phyloP scores from a whole-genome alignment of 352 stramenopile species.

The Elongisporangium undulatum region DNA sequence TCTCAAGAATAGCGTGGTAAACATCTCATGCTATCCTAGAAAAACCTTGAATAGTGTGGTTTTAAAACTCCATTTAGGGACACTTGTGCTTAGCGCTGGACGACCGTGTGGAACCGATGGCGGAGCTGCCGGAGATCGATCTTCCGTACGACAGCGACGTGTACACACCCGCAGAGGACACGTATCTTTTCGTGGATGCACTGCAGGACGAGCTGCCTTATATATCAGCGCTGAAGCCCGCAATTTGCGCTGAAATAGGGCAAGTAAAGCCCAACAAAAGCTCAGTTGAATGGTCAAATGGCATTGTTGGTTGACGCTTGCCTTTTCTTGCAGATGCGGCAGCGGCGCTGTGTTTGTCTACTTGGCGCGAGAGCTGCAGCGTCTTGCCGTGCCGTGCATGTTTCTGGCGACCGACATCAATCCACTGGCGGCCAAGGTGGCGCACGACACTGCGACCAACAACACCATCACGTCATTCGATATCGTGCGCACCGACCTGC shows the following conservation, averaged over 20 bases:
- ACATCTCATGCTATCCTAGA: not conserved
- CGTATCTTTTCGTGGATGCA: constrained; percentile 95
- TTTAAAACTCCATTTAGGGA: not conserved
- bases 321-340: constrained; percentile 33
- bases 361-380: constrained; percentile 76
- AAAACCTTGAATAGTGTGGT: not conserved
- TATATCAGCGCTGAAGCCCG: constrained; percentile 45
- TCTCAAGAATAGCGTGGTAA: not conserved
- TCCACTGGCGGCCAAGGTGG: constrained; percentile 75
- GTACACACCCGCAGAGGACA: constrained; percentile 98
- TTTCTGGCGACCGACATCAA: constrained; percentile 94
- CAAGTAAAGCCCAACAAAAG: constrained; percentile 16
- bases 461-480: constrained; percentile 80
- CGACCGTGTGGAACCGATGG: constrained; percentile 6
- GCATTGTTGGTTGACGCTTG: not conserved
- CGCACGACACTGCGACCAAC: constrained; percentile 72
- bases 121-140: constrained; percentile 61
- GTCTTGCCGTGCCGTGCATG: constrained; percentile 36
- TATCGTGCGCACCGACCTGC: constrained; percentile 85
- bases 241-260: constrained; percentile 89
- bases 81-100: not conserved
- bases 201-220: constrained; percentile 85
- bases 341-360: constrained; percentile 69
- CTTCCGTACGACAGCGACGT: constrained; percentile 87
- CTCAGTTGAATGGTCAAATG: not conserved